Percentiles rank a stretch among this genome's conserved stretches.
These are phyloP conservation scores for Strobilomyces confusus DNA, from an alignment of 768 basidiomycete species.

Conservation along the genomic window DNA sequence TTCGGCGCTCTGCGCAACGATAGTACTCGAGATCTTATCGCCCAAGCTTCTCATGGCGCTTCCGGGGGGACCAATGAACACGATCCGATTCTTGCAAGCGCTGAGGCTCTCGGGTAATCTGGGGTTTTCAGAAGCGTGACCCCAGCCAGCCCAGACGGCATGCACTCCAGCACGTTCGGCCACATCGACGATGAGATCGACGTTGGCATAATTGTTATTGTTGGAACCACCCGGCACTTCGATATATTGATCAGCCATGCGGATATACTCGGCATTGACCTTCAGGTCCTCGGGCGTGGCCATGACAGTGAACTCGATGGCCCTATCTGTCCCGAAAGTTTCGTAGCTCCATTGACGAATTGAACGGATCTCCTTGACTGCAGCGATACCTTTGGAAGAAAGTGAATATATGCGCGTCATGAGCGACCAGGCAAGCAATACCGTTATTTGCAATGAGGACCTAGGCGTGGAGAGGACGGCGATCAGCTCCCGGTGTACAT, in stretches of 20 bases:
- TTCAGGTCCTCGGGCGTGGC: conserved; percentile 98
- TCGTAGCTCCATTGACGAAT: conserved; percentile 99
- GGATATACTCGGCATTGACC: conserved; percentile 99
- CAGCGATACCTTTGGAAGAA: conserved; percentile 77
- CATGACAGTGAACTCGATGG: conserved; percentile 99
- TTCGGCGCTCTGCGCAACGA: conserved; percentile 93
- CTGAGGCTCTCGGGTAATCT: conserved; percentile 91
- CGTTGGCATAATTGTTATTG: conserved; percentile 99
- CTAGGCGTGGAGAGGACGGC: conserved; percentile 36
- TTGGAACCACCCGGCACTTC: conserved; percentile 98
- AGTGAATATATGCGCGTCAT: conserved; percentile 21
- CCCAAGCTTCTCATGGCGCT: conserved; percentile 98
- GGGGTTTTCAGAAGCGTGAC: conserved; percentile 98
- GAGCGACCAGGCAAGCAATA: conserved; percentile 27
- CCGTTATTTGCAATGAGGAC: conserved; percentile 99
- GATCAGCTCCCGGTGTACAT: conserved; percentile 7
- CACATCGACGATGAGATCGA: conserved; percentile 97
- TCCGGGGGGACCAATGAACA: conserved; percentile 98
- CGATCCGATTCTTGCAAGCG: conserved; percentile 90
- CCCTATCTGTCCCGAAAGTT: conserved; percentile 94
- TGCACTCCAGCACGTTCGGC: conserved; percentile 97
- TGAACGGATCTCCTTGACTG: conserved; percentile 98
- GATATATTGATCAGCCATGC: conserved; percentile 99
- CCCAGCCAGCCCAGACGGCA: conserved; percentile 99
- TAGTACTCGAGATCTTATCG: conserved; percentile 99